Percentiles rank a stretch among this genome's conserved stretches.
Conservation (phyloP, 1,139 yeast species). For the Yamadazyma mexicana region DNA sequence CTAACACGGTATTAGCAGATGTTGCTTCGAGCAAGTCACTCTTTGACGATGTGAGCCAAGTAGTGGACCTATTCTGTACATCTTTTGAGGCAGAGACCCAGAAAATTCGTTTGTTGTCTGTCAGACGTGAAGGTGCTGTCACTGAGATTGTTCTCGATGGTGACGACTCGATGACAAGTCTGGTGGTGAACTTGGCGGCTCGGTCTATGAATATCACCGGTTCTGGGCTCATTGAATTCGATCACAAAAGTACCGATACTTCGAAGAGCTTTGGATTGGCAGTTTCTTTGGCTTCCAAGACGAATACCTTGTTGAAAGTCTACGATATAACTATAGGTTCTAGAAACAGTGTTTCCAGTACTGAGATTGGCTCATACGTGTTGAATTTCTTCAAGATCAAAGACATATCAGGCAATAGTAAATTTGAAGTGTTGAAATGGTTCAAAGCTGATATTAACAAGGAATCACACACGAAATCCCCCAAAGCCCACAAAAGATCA, state of each 20-base stretch:
- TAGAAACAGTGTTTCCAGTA: slow-evolving; percentile 11
- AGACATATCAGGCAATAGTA: slow-evolving; percentile 8
- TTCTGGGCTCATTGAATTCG: slow-evolving; percentile 18
- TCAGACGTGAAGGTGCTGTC: slow-evolving; percentile 14
- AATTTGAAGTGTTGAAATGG: slow-evolving; percentile 21
- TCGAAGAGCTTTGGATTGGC: slow-evolving; percentile 19
- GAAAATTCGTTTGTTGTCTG: slow-evolving; percentile 10
- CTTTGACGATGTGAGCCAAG: slow-evolving; percentile 7
- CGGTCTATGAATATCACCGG: slow-evolving; percentile 8
- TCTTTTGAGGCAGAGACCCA: slow-evolving; percentile 7
- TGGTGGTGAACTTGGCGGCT: slow-evolving; percentile 8
- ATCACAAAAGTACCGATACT: slow-evolving; percentile 11
- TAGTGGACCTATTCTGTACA: slow-evolving; percentile 13
- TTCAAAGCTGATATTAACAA: slow-evolving; percentile 11
- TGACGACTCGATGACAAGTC: slow-evolving; percentile 14
- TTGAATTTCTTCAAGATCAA: slow-evolving; percentile 18
- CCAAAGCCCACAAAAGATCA: neutral
- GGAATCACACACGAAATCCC: slow-evolving; percentile 5
- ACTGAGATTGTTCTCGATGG: slow-evolving; percentile 13
- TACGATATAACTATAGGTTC: slow-evolving; percentile 15
- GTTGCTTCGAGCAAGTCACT: slow-evolving; percentile 3
- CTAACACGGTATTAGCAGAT: slow-evolving; percentile 1
- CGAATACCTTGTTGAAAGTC: slow-evolving; percentile 15
- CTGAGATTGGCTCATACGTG: slow-evolving; percentile 20
- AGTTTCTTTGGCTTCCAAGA: slow-evolving; percentile 7